phyloP scores from a whole-genome alignment of 768 basidiomycete species.

The Leccinum arenicola region DNA sequence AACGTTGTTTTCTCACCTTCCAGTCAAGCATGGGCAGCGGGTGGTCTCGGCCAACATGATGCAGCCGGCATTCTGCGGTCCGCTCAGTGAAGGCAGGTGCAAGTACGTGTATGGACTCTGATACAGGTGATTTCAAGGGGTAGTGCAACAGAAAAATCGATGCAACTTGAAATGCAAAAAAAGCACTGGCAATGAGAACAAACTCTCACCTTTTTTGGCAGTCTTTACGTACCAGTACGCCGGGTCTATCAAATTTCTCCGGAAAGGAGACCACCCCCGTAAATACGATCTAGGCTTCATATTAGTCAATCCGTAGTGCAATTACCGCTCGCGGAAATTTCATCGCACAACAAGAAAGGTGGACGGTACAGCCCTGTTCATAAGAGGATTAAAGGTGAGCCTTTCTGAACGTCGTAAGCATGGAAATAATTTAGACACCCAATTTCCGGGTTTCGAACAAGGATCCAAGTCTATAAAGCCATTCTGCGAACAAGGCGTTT shows the following conservation, averaged over 20 bases:
- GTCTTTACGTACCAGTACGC: slow-evolving; percentile 25
- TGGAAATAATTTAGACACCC: slow-evolving; percentile 15
- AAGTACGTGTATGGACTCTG: slow-evolving; percentile 1
- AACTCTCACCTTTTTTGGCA: slow-evolving; percentile 26
- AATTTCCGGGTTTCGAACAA: slow-evolving; percentile 25
- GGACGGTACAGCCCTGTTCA: slow-evolving; percentile 14
- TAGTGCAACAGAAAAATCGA: slow-evolving; percentile 17
- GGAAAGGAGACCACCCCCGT: slow-evolving; percentile 18
- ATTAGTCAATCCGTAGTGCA: slow-evolving; percentile 26
- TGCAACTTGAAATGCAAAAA: slow-evolving; percentile 7
- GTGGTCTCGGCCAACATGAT: slow-evolving; percentile 7
- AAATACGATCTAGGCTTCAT: slow-evolving; percentile 24
- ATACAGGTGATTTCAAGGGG: neutral
- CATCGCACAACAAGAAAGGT: slow-evolving; percentile 26
- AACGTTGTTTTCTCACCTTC: slow-evolving; percentile 16
- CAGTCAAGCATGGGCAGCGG: slow-evolving; percentile 12
- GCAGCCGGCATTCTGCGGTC: slow-evolving; percentile 5
- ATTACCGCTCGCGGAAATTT: slow-evolving; percentile 32
- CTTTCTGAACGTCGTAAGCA: slow-evolving; percentile 2
- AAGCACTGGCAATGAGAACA: slow-evolving; percentile 11
- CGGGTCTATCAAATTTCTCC: slow-evolving; percentile 18
- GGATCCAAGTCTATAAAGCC: slow-evolving; percentile 15
- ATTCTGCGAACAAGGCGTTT: slow-evolving; percentile 7
- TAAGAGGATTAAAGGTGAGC: slow-evolving; percentile 5
- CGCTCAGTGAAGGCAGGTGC: neutral